These are phyloP conservation scores for Durio zibethinus DNA, from an alignment of 345 rosid species.

Conservation along the genomic window DNA sequence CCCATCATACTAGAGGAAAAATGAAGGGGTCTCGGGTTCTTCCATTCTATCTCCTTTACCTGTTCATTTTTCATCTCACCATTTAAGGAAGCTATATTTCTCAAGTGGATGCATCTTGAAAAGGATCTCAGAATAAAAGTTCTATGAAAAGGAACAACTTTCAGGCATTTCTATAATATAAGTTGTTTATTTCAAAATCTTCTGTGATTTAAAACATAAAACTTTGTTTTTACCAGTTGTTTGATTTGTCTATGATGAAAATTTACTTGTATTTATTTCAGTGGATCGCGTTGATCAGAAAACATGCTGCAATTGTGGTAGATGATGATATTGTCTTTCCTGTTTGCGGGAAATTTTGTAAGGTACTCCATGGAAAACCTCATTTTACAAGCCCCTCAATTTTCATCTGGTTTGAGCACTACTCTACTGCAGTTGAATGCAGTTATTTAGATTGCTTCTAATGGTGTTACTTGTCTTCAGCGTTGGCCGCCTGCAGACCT, in stretches of 20 bases:
- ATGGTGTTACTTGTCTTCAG: background rate
- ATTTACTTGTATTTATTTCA: conserved; percentile 15
- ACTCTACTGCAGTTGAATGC: background rate
- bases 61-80: background rate
- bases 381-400: background rate
- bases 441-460: background rate
- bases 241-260: background rate
- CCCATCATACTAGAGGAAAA: conserved; percentile 37
- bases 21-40: conserved; percentile 65
- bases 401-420: background rate
- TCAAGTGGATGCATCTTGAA: background rate
- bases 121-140: too few species aligned
- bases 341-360: conserved; percentile 42
- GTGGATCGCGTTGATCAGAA: conserved; percentile 57
- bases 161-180: too few species aligned
- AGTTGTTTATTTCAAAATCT: too few species aligned
- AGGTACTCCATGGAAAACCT: conserved; percentile 30
- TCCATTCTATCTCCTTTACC: background rate
- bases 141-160: too few species aligned
- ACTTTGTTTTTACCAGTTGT: too few species aligned
- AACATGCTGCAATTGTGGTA: conserved; percentile 44
- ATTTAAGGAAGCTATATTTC: background rate
- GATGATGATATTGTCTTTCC: conserved; percentile 42
- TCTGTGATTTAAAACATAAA: too few species aligned
- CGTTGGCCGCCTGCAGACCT: background rate